Base-by-base conservation (phyloP, 2,329 filamentous ascomycete species). In the Colletotrichum sojae region DNA sequence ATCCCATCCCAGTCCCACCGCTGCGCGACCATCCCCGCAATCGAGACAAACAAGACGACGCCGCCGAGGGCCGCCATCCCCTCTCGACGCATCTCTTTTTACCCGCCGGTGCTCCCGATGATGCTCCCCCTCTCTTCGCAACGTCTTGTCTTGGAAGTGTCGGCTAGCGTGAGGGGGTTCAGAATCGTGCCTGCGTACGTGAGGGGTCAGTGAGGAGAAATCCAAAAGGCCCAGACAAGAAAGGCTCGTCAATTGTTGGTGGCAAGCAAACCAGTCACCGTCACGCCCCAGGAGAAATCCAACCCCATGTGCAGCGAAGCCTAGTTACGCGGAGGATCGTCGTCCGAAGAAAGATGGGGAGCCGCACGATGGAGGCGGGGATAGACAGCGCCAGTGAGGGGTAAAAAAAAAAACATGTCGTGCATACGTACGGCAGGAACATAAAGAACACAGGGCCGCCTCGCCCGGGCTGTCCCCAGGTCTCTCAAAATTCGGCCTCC, bases 271-370 rank as follows among this genome's bases (percentile, higher is more conserved):
- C 31, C 31, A 3, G 22, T 3, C 22, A 25, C 22, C 25, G 49
- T 51, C n/a, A 12, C n/a, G 15, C 13, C 20, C 46, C 46, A 48
- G 66, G 40, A 60, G 49, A 65, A 65, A 65, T 60, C 31, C 61
- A 27, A 65, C 54, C 20, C 61, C 61, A 69, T 49, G n/a, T 27
- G 36, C 55, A 48, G 20, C 25, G 20, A 20, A 46, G 18, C 20
- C 65, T 27, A 36, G 46, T 43, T 43, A 6, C 31, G 61, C 66
- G 61, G 66, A 69, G 40, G 66, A 59, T 69, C 61, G 31, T 45
- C 66, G 61, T 49, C 66, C 61, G 66, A 55, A 22, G 43, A 63
- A 51, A 56, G 64, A 67, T 46, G 64, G 27, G 45, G 54, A n/a
- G n/a, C n/a, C n/a, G n/a, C n/a, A n/a, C n/a, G n/a, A n/a, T n/a